Conservation (phyloP, 129 eudicot genomes). For the Artemisia argyi region DNA sequence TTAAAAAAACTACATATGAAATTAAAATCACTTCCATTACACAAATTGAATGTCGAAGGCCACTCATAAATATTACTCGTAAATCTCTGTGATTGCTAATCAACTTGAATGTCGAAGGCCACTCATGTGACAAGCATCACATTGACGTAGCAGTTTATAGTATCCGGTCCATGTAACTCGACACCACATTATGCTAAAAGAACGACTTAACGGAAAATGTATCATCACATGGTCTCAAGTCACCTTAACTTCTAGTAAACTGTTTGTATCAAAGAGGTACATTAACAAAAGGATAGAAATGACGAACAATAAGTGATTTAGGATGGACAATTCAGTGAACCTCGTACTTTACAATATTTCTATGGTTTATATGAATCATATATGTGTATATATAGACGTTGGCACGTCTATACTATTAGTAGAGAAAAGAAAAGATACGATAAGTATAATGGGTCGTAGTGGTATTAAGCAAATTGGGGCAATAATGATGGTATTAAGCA, state of each 20-base stretch:
- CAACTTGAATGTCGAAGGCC: too few relatives aligned
- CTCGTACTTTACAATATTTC: not conserved
- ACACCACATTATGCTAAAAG: too few relatives aligned
- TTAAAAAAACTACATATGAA: too few relatives aligned
- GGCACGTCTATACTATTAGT: not conserved
- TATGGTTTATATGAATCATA: not conserved
- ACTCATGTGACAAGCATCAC: too few relatives aligned
- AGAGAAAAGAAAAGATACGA: not conserved
- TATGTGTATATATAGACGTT: not conserved
- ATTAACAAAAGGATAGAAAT: too few relatives aligned
- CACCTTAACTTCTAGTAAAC: not conserved
- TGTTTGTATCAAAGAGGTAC: too few relatives aligned
- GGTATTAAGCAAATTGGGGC: not conserved
- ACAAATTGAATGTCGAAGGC: accelerated
- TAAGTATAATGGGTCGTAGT: not conserved
- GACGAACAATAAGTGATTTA: not conserved
- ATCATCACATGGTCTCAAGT: not conserved
- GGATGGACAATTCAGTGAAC: not conserved
- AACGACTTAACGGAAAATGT: too few relatives aligned
- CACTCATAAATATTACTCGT: too few relatives aligned
- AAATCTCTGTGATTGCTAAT: too few relatives aligned
- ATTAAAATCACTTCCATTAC: too few relatives aligned
- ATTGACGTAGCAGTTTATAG: too few relatives aligned
- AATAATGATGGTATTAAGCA: not conserved
- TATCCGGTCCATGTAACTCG: too few relatives aligned